phyloP scores from a whole-genome alignment of 2,329 filamentous ascomycete genomes.

The Aciculosporium take region DNA sequence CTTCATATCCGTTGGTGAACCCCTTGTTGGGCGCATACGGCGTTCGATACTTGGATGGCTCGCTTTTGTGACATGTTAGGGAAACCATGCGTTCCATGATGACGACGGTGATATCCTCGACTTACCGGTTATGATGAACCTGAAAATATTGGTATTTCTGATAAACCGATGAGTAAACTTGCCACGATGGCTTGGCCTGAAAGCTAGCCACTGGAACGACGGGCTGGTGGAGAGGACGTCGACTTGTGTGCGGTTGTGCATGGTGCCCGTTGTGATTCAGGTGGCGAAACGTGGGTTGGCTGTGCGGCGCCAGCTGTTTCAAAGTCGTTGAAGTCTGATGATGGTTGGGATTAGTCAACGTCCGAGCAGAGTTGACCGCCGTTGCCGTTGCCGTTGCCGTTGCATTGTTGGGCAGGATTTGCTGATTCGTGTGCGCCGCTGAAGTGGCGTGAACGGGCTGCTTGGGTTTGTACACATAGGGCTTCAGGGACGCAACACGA shows the following conservation, averaged over 20 bases:
- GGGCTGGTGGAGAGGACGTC: conserved; percentile 1
- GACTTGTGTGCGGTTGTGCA: conserved; percentile 5
- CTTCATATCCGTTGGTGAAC: conserved; percentile 48
- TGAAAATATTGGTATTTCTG: conserved; percentile 46
- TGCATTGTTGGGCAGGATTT: conserved; percentile 8
- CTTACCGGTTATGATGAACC: conserved; percentile 43
- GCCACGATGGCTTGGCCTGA: conserved; percentile 18
- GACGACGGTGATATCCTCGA: neutral
- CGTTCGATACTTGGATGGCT: conserved; percentile 41
- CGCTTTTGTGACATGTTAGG: conserved; percentile 23
- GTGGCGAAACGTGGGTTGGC: neutral
- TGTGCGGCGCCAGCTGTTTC: neutral
- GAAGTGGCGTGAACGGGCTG: conserved; percentile 13
- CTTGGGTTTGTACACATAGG: conserved; percentile 39
- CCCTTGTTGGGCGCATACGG: conserved; percentile 44
- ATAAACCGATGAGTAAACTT: conserved; percentile 27
- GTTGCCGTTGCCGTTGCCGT: neutral
- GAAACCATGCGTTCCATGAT: neutral
- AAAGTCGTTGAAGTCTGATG: conserved; percentile 6
- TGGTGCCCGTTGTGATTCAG: neutral
- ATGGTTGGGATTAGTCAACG: conserved; percentile 8
- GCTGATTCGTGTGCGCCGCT: conserved; percentile 13
- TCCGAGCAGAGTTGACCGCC: neutral
- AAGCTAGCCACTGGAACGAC: conserved; percentile 1
- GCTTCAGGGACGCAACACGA: conserved; percentile 25